Evolutionary conservation across 2,329 filamentous ascomycete species (phyloP), one percentile per base, ranked within the genome.

Genomic region (Pestalotiopsis sp.): DNA sequence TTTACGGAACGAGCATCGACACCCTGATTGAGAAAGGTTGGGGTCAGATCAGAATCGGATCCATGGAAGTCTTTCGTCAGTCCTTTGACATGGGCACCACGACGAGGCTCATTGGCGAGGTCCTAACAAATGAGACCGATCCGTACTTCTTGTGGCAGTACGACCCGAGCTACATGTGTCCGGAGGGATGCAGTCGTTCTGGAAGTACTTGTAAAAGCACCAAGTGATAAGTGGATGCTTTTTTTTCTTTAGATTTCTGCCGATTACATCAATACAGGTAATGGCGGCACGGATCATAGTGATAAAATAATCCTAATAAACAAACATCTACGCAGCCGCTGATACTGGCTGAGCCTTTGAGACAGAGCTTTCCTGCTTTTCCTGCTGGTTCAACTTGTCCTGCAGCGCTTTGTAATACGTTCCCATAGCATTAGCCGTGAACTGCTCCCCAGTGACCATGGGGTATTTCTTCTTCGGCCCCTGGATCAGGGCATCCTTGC

Each of bases 401-500:
- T 68, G 48, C 20, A 68, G 48, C 3, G 67, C 65, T 3, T 63
- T 61, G 20, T 60, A 68, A 24, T 68, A 62, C 52, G 26, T 48
- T 7, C 30, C 73, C 82, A 52, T 86, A 40, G 80, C 81, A 72
- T 84, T 79, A 72, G 86, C 75, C n/a, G 84, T 89, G 70, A 90
- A 89, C 72, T 89, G 81, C 68, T 82, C 83, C 2, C 87, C 88
- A 0, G 86, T 89, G 13, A 90, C 81, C 67, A 82, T 74, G 1
- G 85, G 84, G 75, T 89, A 90, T 75, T 89, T 90, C 77, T 52
- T 86, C 74, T 75, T 55, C 1, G 86, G 87, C 0, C 88, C 88
- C 73, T 89, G 87, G 44, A 89, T 88, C 68, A 81, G 71, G 2
- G 82, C 81, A 74, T 88, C 85, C 69, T 81, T 83, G 74, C 84